phyloP scores from a whole-genome alignment of 805 yeast species.

The Candida arabinofermentans region DNA sequence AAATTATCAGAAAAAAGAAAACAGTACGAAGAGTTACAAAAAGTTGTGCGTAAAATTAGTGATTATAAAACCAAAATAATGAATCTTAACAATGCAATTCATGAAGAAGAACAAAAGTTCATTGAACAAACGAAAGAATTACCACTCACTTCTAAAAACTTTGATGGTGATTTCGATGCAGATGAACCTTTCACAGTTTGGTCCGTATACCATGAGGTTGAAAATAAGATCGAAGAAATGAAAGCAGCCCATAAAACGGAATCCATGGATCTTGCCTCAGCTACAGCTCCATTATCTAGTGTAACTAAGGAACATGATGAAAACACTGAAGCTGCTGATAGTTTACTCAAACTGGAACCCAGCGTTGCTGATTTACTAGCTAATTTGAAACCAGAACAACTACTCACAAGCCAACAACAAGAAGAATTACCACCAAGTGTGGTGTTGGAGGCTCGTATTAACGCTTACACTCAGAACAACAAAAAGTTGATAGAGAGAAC shows the following conservation, averaged over 20 bases:
- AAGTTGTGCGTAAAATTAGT: slow-evolving; percentile 37
- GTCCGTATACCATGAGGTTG: slow-evolving; percentile 54
- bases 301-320: no score
- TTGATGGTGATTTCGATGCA: slow-evolving; percentile 67
- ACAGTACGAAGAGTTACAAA: slow-evolving; percentile 50
- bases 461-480: slow-evolving; percentile 75
- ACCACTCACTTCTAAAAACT: slow-evolving; percentile 33
- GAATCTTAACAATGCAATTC: slow-evolving; percentile 59
- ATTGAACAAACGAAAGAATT: slow-evolving; percentile 33
- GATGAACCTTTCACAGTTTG: slow-evolving; percentile 86
- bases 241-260: slow-evolving; percentile 11
- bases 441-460: slow-evolving; percentile 70
- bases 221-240: slow-evolving; percentile 31
- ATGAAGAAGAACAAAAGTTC: slow-evolving; percentile 59
- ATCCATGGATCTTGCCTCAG: not conserved
- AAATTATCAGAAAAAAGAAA: slow-evolving; percentile 44
- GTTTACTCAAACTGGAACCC: not conserved
- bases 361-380: slow-evolving; percentile 8
- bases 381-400: slow-evolving; percentile 8
- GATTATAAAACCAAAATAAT: slow-evolving; percentile 52
- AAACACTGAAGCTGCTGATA: no score
- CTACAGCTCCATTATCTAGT: not conserved
- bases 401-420: slow-evolving; percentile 10
- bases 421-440: slow-evolving; percentile 42
- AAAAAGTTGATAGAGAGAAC: slow-evolving; percentile 49